Percentiles rank a stretch among this genome's conserved stretches.
These are phyloP conservation scores for Curvularia sp. DNA, from an alignment of 2,329 filamentous ascomycete genomes.

Conservation along the genomic window DNA sequence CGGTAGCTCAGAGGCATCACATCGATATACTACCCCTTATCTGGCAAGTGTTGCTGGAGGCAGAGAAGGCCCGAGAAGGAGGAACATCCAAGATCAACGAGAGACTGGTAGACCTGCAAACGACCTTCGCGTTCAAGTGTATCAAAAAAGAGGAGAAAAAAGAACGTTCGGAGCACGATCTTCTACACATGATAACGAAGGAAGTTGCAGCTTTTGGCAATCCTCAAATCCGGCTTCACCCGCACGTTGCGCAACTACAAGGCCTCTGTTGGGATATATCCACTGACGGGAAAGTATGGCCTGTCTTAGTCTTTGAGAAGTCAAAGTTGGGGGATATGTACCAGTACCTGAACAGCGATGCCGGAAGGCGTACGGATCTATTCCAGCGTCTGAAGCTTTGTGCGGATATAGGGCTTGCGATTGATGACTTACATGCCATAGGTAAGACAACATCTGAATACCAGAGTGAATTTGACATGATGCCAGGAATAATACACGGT, in stretches of 20 bases:
- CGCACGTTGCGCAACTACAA: not conserved
- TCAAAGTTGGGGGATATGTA: not conserved
- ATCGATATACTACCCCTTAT: not conserved
- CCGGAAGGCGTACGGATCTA: not conserved
- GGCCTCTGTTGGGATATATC: not conserved
- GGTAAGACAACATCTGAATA: no score
- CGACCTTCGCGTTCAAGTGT: not conserved
- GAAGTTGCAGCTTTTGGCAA: not conserved
- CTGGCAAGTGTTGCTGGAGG: constrained; percentile 18
- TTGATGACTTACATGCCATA: not conserved
- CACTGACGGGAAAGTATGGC: not conserved
- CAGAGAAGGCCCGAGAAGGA: constrained; percentile 22
- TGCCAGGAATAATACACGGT: no score
- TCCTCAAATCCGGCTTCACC: not conserved
- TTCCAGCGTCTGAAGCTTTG: not conserved
- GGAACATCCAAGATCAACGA: constrained; percentile 20
- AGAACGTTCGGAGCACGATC: not conserved
- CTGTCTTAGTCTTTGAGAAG: not conserved
- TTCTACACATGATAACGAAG: not conserved
- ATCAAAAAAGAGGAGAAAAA: not conserved
- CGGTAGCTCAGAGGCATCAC: no score
- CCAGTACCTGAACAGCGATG: not conserved
- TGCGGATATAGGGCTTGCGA: not conserved
- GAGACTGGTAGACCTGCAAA: constrained; percentile 21
- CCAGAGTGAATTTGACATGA: no score